Conservation (phyloP, 108 stramenopile species). For the Pseudonitzschia multiseries region DNA sequence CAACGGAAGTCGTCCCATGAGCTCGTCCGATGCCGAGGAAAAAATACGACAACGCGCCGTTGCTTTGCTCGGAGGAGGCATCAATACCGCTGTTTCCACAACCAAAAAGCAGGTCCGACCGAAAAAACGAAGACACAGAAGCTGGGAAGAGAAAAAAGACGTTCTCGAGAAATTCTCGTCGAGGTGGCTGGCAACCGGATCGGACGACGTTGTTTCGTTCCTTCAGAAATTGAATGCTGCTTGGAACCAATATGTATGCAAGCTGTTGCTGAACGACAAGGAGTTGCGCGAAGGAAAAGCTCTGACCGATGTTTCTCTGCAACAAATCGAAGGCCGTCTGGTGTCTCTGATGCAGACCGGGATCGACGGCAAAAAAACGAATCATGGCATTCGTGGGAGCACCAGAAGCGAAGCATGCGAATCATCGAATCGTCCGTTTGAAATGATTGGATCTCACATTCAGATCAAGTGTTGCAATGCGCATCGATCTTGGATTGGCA, state of each 20-base stretch:
- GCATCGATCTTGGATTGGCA: slow-evolving; percentile 18
- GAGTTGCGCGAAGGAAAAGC: not conserved
- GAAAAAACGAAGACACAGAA: slow-evolving; percentile 15
- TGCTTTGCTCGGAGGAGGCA: slow-evolving; percentile 36
- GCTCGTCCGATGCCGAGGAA: slow-evolving; percentile 29
- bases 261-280: slow-evolving; percentile 1
- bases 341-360: not conserved
- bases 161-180: not conserved
- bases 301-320: not conserved
- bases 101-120: not conserved
- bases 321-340: slow-evolving; percentile 2
- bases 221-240: slow-evolving; percentile 21
- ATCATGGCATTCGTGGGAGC: not conserved
- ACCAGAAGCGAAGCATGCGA: not conserved
- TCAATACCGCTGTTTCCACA: slow-evolving; percentile 17
- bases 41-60: slow-evolving; percentile 36
- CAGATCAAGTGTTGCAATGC: slow-evolving; percentile 19
- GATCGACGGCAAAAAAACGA: not conserved
- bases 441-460: slow-evolving; percentile 34
- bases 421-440: not conserved
- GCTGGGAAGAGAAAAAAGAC: slow-evolving; percentile 21
- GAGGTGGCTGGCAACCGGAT: not conserved
- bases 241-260: slow-evolving; percentile 31
- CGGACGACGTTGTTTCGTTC: slow-evolving; percentile 4
- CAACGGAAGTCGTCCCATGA: slow-evolving; percentile 33